Conservation (phyloP, 2,329 filamentous ascomycete genomes). For the Trichoderma koningiopsis region DNA sequence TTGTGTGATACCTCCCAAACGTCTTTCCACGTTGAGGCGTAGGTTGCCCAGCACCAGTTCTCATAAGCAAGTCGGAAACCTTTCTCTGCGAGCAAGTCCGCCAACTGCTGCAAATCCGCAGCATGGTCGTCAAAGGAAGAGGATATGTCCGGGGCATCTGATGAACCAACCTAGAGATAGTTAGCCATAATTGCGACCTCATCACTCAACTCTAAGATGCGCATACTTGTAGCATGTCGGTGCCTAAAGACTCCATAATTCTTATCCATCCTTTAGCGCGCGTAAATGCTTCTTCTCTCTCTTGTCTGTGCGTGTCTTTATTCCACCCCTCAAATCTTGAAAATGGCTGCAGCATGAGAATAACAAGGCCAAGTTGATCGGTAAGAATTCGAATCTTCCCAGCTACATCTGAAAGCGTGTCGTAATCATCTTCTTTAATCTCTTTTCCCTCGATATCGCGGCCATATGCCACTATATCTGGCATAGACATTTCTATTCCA, state of each 20-base stretch:
- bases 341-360: slow-evolving; percentile 77
- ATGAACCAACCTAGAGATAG: slow-evolving; percentile 56
- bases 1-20: slow-evolving; percentile 68
- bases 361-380: slow-evolving; percentile 54
- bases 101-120: slow-evolving; percentile 63
- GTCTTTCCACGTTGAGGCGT: slow-evolving; percentile 67
- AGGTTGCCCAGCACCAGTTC: slow-evolving; percentile 81
- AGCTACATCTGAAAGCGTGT: slow-evolving; percentile 47
- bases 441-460: slow-evolving; percentile 50
- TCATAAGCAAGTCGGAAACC: slow-evolving; percentile 71
- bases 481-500: slow-evolving; percentile 74
- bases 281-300: slow-evolving; percentile 63
- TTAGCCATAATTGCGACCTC: background rate
- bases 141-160: slow-evolving; percentile 62
- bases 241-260: slow-evolving; percentile 68
- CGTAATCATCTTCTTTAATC: slow-evolving; percentile 61
- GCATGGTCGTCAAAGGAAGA: slow-evolving; percentile 55
- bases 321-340: slow-evolving; percentile 77
- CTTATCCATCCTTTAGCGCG: slow-evolving; percentile 67
- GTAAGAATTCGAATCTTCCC: slow-evolving; percentile 57
- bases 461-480: slow-evolving; percentile 68
- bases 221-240: slow-evolving; percentile 35
- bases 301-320: slow-evolving; percentile 47
- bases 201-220: background rate
- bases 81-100: slow-evolving; percentile 60